phyloP scores from a whole-genome alignment of 441 rosid genomes.

The Populus hybrid region DNA sequence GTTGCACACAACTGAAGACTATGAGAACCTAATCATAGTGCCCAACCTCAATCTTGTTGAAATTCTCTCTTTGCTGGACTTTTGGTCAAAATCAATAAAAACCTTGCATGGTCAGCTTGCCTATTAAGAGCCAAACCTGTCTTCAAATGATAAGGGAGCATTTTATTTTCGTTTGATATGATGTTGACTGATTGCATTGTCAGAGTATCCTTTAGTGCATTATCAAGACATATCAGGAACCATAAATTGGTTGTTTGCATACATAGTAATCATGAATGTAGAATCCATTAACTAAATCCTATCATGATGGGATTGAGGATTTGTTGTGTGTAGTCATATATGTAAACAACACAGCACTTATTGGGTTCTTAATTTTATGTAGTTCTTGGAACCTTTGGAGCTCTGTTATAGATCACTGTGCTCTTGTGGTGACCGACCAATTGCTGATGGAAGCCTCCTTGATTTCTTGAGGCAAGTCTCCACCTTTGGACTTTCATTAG shows the following conservation, averaged over 20 bases:
- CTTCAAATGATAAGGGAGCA: neutral
- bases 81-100: neutral
- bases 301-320: conserved; percentile 4
- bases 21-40: neutral
- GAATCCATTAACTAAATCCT: neutral
- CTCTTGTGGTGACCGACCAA: conserved; percentile 78
- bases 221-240: neutral
- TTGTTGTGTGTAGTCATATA: conserved; percentile 3
- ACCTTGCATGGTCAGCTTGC: neutral
- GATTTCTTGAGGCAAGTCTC: conserved; percentile 95
- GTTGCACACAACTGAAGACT: neutral
- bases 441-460: conserved; percentile 97
- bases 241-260: neutral
- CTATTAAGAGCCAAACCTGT: neutral
- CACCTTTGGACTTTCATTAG: conserved; percentile 91
- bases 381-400: conserved; percentile 97
- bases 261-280: neutral
- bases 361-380: conserved; percentile 25
- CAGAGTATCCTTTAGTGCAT: neutral
- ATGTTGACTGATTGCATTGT: too few relatives aligned
- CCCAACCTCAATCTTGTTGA: neutral
- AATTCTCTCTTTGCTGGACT: neutral
- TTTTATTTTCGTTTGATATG: neutral
- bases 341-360: conserved; percentile 42
- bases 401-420: conserved; percentile 89